Evolutionary conservation across 176 grass and related monocot genomes (phyloP).

Genomic region (Themeda triandra): DNA sequence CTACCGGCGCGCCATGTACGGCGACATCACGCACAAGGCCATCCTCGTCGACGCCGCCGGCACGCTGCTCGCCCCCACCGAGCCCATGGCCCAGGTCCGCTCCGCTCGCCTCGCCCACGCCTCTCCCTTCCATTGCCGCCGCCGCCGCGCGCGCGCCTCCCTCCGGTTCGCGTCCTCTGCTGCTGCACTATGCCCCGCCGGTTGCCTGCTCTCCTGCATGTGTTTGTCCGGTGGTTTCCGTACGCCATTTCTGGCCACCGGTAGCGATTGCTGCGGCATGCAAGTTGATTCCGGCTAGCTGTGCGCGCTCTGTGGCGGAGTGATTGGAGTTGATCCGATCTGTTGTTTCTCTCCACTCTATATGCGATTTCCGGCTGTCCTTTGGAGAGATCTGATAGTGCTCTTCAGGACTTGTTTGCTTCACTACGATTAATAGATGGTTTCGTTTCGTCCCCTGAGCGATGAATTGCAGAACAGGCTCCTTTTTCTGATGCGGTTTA

Average conservation of each 20-base stretch:
- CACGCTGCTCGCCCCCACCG: slow-evolving; percentile 81
- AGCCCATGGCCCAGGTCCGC: slow-evolving; percentile 92
- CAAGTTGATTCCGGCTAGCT: background rate
- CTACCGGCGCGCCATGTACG: slow-evolving; percentile 85
- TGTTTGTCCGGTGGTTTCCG: background rate
- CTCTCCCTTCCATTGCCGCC: background rate
- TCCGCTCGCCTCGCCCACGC: background rate
- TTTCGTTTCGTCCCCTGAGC: background rate
- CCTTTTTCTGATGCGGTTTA: background rate
- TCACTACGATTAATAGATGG: background rate
- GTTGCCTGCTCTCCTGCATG: background rate
- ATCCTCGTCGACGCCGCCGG: slow-evolving; percentile 92
- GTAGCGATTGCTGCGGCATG: background rate
- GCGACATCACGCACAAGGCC: slow-evolving; percentile 93
- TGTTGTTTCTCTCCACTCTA: background rate
- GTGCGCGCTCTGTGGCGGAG: background rate
- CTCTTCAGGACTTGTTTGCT: background rate
- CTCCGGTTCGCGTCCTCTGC: background rate
- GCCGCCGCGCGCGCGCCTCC: background rate
- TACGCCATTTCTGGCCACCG: background rate
- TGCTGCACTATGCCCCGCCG: too few species aligned
- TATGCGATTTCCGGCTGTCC: background rate
- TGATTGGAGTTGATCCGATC: slow-evolving; percentile 19
- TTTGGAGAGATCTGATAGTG: slow-evolving; percentile 2
- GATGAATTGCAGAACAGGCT: background rate